Evolutionary conservation across 2,329 filamentous ascomycete species (phyloP).

Genomic region (Paracoccidioides brasiliensis): DNA sequence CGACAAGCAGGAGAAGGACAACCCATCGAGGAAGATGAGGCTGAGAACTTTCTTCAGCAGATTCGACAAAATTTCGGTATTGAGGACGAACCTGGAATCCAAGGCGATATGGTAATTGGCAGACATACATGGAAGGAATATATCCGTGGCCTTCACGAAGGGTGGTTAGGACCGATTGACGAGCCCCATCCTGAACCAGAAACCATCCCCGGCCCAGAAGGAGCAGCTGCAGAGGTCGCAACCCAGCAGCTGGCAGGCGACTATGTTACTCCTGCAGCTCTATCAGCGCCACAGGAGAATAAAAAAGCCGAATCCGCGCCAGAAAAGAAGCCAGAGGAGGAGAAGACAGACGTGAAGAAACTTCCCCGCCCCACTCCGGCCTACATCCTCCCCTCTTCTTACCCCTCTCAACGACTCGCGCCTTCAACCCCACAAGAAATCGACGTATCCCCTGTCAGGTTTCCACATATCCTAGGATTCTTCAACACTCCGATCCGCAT

Average conservation of each 20-base stretch:
- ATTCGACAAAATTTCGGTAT: constrained; percentile 55
- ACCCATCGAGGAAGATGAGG: constrained; percentile 30
- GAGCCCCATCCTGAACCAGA: constrained; percentile 20
- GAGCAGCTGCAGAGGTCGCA: background rate
- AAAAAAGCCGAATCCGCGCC: constrained; percentile 36
- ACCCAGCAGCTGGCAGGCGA: constrained; percentile 4
- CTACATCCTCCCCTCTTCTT: constrained; percentile 62
- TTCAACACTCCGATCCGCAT: constrained; percentile 76
- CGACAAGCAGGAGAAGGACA: constrained; percentile 47
- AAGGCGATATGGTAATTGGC: constrained; percentile 79
- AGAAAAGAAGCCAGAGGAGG: constrained; percentile 12
- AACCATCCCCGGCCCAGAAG: constrained; percentile 14
- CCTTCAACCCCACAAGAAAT: constrained; percentile 55
- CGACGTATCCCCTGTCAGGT: constrained; percentile 59
- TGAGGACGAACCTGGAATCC: constrained; percentile 56
- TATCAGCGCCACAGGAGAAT: constrained; percentile 33
- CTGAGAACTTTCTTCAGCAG: constrained; percentile 49
- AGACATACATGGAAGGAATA: constrained; percentile 97
- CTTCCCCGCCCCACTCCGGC: constrained; percentile 51
- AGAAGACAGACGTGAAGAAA: constrained; percentile 38
- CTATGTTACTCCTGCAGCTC: constrained; percentile 14
- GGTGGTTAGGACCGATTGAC: constrained; percentile 79
- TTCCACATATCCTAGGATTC: constrained; percentile 89
- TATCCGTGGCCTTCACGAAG: constrained; percentile 81
- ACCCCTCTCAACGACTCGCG: constrained; percentile 53